Evolutionary conservation across 345 rosid species (phyloP).

Genomic region (Nephelium lappaceum): DNA sequence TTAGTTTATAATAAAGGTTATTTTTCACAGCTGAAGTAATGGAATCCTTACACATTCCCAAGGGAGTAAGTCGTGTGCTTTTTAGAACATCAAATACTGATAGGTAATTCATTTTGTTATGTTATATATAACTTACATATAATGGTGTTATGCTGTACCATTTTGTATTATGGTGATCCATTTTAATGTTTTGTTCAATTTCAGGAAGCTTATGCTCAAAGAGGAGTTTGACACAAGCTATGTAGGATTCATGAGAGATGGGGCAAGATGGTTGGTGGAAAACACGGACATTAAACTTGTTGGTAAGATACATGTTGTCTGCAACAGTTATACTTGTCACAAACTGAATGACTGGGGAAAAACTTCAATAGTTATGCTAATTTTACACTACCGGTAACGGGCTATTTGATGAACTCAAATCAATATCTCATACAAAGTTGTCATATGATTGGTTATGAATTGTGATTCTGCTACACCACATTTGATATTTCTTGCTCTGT

Average conservation of each 20-base stretch:
- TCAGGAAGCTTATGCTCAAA: conserved; percentile 84
- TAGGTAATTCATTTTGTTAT: conserved; percentile 39
- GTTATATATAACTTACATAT: neutral
- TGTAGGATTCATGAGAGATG: conserved; percentile 83
- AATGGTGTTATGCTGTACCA: neutral
- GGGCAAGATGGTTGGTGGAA: conserved; percentile 88
- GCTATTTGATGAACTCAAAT: no score
- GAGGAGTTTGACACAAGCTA: conserved; percentile 74
- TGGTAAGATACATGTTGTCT: conserved; percentile 41
- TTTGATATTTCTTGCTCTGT: no score
- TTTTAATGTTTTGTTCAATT: neutral
- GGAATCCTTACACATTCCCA: conserved; percentile 78
- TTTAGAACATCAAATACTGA: conserved; percentile 89
- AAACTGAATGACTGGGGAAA: no score
- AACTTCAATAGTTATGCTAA: no score
- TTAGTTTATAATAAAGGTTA: neutral
- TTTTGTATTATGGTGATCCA: neutral
- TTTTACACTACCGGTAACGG: no score
- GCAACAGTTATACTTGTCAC: no score
- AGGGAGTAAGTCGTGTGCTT: conserved; percentile 79
- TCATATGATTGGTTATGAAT: no score
- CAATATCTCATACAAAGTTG: no score
- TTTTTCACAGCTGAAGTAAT: conserved; percentile 68
- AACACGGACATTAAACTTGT: conserved; percentile 87
- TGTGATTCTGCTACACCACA: no score